Evolutionary conservation across 306 rosid genomes (phyloP).

Genomic region (Quercus glauca): DNA sequence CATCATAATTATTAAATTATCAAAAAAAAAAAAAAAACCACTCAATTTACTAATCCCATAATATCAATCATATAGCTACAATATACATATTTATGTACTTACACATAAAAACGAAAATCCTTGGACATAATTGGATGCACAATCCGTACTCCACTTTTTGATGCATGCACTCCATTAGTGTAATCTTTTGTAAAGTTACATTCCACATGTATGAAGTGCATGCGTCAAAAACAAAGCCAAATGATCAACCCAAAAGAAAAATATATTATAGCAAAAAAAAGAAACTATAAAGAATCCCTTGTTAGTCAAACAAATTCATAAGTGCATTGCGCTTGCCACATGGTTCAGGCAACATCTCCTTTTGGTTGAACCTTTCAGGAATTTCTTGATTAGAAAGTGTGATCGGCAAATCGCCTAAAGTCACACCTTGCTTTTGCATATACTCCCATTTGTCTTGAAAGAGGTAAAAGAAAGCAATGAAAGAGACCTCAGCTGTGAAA

Average conservation of each 20-base stretch:
- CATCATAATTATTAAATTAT: no score
- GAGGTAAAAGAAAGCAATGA: slow-evolving; percentile 67
- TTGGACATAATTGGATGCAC: slow-evolving; percentile 6
- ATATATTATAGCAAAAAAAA: not conserved
- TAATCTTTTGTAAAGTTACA: slow-evolving; percentile 9
- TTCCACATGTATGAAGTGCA: slow-evolving; percentile 44
- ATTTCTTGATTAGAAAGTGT: slow-evolving; percentile 35
- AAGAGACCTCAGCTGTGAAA: slow-evolving; percentile 68
- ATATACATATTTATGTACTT: not conserved
- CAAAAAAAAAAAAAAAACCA: no score
- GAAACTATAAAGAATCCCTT: not conserved
- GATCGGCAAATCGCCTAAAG: slow-evolving; percentile 32
- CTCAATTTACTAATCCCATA: not conserved
- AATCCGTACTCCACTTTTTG: slow-evolving; percentile 40
- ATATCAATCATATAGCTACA: not conserved
- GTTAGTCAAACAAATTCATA: slow-evolving; percentile 78
- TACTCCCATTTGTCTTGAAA: slow-evolving; percentile 84
- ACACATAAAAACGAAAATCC: not conserved
- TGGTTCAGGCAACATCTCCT: slow-evolving; percentile 49
- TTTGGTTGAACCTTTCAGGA: slow-evolving; percentile 45
- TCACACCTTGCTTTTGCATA: slow-evolving; percentile 69
- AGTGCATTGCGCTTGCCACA: slow-evolving; percentile 82
- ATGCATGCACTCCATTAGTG: slow-evolving; percentile 55
- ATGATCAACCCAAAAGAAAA: slow-evolving; percentile 14
- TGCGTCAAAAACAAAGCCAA: slow-evolving; percentile 46